Percentiles rank a stretch among this genome's conserved stretches.
Conservation (phyloP, 1,284 basidiomycete genomes). For the Sporisorium reilianum region DNA sequence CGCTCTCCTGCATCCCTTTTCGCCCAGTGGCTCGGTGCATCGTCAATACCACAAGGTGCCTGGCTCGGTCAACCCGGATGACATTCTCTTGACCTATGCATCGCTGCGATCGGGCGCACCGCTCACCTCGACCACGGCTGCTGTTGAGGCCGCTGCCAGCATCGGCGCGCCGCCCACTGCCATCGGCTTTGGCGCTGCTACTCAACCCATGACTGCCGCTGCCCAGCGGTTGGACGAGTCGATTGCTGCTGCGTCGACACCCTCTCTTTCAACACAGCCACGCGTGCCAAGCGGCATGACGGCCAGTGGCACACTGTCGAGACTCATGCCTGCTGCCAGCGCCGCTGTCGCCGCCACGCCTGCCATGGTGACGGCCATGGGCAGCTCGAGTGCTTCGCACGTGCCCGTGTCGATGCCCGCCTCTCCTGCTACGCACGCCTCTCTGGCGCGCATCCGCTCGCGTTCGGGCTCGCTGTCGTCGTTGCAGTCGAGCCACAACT, state of each 20-base stretch:
- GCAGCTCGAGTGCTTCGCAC: constrained; percentile 35
- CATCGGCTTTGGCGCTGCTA: constrained; percentile 16
- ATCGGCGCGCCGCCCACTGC: constrained; percentile 14
- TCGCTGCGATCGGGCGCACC: constrained; percentile 52
- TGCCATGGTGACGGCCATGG: constrained; percentile 32
- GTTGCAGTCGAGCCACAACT: constrained; percentile 30
- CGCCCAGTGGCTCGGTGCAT: constrained; percentile 32
- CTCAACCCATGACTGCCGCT: constrained; percentile 32
- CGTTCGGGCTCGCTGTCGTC: constrained; percentile 55
- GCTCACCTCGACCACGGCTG: constrained; percentile 23
- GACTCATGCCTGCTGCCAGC: constrained; percentile 40
- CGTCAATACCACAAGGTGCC: constrained; percentile 39
- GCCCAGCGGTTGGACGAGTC: constrained; percentile 36
- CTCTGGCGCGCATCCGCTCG: constrained; percentile 31
- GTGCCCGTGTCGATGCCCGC: constrained; percentile 25
- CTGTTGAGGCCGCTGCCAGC: constrained; percentile 18
- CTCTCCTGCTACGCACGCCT: constrained; percentile 35
- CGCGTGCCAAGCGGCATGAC: constrained; percentile 17
- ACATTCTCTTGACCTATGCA: constrained; percentile 51
- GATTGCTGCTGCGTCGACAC: background rate
- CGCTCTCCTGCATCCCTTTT: constrained; percentile 31
- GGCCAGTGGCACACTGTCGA: constrained; percentile 29
- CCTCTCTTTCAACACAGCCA: background rate
- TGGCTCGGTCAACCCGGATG: constrained; percentile 45
- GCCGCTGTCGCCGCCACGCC: constrained; percentile 43